Percentiles rank a stretch among this genome's conserved stretches.
phyloP scores from a whole-genome alignment of 805 yeast genomes.

The Lachancea sp. region DNA sequence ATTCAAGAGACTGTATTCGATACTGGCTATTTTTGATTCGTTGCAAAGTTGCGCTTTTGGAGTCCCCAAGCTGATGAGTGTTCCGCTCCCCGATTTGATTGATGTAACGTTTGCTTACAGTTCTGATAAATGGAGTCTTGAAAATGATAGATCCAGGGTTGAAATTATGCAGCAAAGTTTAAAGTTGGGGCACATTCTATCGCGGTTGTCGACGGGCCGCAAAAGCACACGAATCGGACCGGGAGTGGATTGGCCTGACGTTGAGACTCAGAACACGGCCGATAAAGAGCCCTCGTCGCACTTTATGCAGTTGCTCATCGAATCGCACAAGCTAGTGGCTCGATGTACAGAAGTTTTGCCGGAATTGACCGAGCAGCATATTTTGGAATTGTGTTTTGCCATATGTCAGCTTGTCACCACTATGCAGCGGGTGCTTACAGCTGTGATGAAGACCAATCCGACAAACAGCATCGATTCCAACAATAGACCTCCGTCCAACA shows the following conservation, averaged over 20 bases:
- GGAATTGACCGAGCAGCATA: conserved; percentile 2
- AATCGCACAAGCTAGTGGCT: conserved; percentile 18
- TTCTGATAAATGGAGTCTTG: conserved; percentile 26
- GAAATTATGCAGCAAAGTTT: conserved; percentile 21
- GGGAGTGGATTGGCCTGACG: background rate
- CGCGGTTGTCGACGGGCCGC: conserved; percentile 22
- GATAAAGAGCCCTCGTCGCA: conserved; percentile 1
- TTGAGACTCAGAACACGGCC: background rate
- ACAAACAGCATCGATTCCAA: conserved; percentile 26
- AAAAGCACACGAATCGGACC: conserved; percentile 10
- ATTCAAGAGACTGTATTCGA: conserved; percentile 41
- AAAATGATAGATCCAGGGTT: conserved; percentile 19
- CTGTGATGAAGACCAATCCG: conserved; percentile 25
- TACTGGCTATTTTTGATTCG: conserved; percentile 45
- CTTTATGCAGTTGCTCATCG: conserved; percentile 18
- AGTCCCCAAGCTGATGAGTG: conserved; percentile 32
- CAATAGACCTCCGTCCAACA: conserved; percentile 2
- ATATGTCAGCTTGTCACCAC: conserved; percentile 21
- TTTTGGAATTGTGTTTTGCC: conserved; percentile 13
- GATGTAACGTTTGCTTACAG: conserved; percentile 13
- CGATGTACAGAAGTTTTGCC: conserved; percentile 13
- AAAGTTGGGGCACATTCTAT: conserved; percentile 23
- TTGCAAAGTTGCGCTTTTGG: conserved; percentile 50
- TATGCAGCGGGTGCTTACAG: conserved; percentile 21
- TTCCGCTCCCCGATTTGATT: conserved; percentile 20